Base-by-base conservation (phyloP, 116 monocot species). In the Cymodocea nodosa region DNA sequence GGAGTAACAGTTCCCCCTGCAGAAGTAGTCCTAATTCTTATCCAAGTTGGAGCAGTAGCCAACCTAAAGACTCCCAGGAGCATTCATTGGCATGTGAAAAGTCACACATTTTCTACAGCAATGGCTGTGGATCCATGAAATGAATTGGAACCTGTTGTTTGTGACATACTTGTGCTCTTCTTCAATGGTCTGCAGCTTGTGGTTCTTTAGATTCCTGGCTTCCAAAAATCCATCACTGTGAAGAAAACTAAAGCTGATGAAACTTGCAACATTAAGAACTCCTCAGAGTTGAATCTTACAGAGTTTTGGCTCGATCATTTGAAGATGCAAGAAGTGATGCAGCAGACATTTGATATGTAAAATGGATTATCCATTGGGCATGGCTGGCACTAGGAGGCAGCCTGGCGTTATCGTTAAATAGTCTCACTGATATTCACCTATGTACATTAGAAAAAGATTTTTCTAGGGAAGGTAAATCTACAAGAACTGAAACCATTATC, bases 121-220 rank as follows among this genome's bases (percentile, higher is more conserved):
- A 78, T 89, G 85, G 30, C 81, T 16, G 24, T 62, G 50, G 83
- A 90, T 56, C 85, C 89, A 19, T 90, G 89, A 85, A 52, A 53
- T 9, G 52, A 72, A 14, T 50, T 90, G 63, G 44, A 75, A 54
- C 89, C 89, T 48, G 60, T 83, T 23, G 78, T 85, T 58, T 81
- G 89, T 40, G 74, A 66, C 53, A 88, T 88, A 60, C 65, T 90
- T 14, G 53, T 67, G 50, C 76, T n/a, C n/a, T n/a, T 76, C 23
- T 20, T 50, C 18, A 17, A 52, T 13, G 23, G 8, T 34, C 15
- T 60, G 52, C 50, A 11, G 51, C 7, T 17, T 15, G 6, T 3
- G 52, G 62, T 23, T 63, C 71, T 22, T 23, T 68, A 20, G 54
- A 50, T 17, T 79, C 70, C 15, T 83, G 83, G 83, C 70, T 85